phyloP scores from a whole-genome alignment of 192 early-diverging fungal genomes.

The Mortierella antarctica region DNA sequence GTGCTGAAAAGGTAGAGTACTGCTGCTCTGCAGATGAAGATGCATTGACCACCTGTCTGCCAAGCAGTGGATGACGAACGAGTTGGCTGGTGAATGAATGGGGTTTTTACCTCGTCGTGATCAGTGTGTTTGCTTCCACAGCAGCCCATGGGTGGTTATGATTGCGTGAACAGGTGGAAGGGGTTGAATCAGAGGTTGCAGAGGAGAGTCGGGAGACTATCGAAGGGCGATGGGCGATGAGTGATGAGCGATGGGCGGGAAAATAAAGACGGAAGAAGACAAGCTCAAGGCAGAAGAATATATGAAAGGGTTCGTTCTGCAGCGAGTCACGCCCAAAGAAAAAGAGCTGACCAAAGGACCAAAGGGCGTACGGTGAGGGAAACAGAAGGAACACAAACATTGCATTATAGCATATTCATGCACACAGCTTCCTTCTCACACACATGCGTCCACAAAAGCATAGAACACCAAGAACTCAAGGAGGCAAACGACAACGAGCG shows the following conservation, averaged over 20 bases:
- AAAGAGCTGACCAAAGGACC: background rate
- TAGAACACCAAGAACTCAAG: background rate
- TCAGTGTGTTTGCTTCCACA: conserved; percentile 54
- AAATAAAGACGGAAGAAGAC: background rate
- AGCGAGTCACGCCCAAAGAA: background rate
- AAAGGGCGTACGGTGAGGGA: background rate
- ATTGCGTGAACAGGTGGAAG: conserved; percentile 1
- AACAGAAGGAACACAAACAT: background rate
- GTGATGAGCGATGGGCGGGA: background rate
- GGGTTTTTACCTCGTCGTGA: conserved; percentile 39
- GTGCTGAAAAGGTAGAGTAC: no score
- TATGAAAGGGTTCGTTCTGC: background rate
- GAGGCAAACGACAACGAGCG: background rate
- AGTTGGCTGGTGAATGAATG: no score
- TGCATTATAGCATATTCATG: no score
- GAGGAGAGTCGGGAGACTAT: background rate
- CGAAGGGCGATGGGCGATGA: background rate
- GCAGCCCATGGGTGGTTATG: conserved; percentile 36
- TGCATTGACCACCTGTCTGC: no score
- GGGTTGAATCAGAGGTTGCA: background rate
- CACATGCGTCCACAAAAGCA: no score
- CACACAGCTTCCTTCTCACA: no score
- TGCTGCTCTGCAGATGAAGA: no score
- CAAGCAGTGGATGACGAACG: background rate
- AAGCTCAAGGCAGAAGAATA: background rate